These are phyloP conservation scores for Cyclotella baltica DNA, from an alignment of 108 stramenopile genomes.

Conservation along the genomic window DNA sequence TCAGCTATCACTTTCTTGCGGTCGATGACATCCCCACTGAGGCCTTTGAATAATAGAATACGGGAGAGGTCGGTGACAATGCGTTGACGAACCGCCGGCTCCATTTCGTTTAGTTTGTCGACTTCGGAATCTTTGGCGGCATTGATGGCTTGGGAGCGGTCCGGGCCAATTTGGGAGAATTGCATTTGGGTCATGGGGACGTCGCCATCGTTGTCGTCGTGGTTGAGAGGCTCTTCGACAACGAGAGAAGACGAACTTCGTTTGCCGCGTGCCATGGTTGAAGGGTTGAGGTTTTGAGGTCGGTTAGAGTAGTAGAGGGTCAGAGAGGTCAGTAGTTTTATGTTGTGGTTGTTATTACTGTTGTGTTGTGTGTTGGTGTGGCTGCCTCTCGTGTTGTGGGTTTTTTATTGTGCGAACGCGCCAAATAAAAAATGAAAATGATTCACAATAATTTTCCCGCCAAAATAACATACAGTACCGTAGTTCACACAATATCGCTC, in stretches of 20 bases:
- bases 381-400: too few relatives aligned
- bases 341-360: too few relatives aligned
- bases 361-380: too few relatives aligned
- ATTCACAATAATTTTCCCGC: too few relatives aligned
- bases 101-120: constrained; percentile 61
- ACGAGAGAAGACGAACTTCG: not conserved
- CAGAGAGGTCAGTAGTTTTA: too few relatives aligned
- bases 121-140: constrained; percentile 55
- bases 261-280: constrained; percentile 13
- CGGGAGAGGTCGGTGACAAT: constrained; percentile 63
- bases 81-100: constrained; percentile 60
- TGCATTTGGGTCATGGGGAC: constrained; percentile 4
- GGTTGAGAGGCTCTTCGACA: constrained; percentile 13
- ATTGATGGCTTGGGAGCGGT: constrained; percentile 67
- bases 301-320: too few relatives aligned
- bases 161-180: constrained; percentile 72
- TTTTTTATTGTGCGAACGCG: too few relatives aligned
- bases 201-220: not conserved
- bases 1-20: constrained; percentile 71
- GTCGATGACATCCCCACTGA: constrained; percentile 82
- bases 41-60: constrained; percentile 76
- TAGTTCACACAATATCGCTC: too few relatives aligned
- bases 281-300: too few relatives aligned
- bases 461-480: too few relatives aligned
- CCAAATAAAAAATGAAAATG: too few relatives aligned